These are phyloP conservation scores for Amphibolis antarctica DNA, from an alignment of 106 monocot species.

Conservation along the genomic window DNA sequence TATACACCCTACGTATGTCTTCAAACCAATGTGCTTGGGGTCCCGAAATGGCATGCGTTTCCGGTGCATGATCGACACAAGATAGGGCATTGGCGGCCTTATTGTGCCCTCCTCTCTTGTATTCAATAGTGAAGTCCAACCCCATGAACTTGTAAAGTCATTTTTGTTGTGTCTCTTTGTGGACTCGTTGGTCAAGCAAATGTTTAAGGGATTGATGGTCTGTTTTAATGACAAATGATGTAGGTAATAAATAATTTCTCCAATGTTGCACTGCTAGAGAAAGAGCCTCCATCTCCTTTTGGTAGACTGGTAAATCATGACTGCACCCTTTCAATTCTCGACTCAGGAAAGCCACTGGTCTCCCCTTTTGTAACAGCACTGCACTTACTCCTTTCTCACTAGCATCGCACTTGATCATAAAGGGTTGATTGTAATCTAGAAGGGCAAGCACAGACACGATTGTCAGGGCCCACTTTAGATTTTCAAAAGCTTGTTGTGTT, in stretches of 20 bases:
- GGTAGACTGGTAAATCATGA: background rate
- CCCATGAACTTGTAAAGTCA: constrained; percentile 5
- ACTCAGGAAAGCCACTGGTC: background rate
- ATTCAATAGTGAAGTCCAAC: background rate
- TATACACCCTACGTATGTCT: background rate
- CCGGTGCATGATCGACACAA: background rate
- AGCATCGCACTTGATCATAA: background rate
- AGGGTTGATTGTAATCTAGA: background rate
- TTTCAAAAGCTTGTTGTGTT: background rate
- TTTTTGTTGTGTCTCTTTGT: constrained; percentile 3
- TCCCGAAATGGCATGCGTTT: background rate
- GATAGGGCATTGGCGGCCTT: background rate
- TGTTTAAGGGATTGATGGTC: background rate
- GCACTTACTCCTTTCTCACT: background rate
- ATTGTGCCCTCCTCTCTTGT: background rate
- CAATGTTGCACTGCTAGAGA: background rate
- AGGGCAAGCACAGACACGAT: background rate
- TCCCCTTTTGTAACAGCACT: background rate
- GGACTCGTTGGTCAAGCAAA: background rate
- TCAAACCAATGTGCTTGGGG: background rate
- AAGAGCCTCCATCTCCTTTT: constrained; percentile 7
- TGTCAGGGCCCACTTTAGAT: background rate
- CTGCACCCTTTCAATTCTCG: background rate
- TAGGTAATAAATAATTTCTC: background rate
- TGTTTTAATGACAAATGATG: background rate